Base-by-base conservation (phyloP, 2,329 filamentous ascomycete species). In the Phyllosticta ampelicida region DNA sequence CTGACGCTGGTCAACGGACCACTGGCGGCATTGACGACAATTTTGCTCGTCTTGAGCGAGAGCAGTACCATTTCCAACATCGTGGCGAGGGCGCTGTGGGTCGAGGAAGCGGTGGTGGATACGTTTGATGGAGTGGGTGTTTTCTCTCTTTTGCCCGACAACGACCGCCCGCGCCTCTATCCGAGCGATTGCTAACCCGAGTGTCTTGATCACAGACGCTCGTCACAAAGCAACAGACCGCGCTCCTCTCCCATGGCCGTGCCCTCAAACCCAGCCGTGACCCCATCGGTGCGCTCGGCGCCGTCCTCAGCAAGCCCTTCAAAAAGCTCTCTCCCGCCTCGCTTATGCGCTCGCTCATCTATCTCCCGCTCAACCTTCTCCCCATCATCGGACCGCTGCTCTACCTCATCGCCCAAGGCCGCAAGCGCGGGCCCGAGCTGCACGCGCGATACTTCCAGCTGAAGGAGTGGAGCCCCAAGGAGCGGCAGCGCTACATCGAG, bases 351-450 rank as follows among this genome's bases (percentile, higher is more conserved):
- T 92, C 92, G 66, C 69, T 95, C 62, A 82, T 96, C 74, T 94
- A 95, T 69, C 78, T 96, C 49, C 91, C 92, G 10, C 79, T 97
- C 61, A 97, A 96, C 75, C 90, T 96, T 69, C 90, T 97, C 55
- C 92, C 92, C 0, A 80, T 96, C 0, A 82, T 96, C 18, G 92
- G 92, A 5, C 96, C 91, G 0, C 75, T 85, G 8, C 75, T 90
- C 4, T 97, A 95, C 71, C 80, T 96, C 30, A 70, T 87, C 26
- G 70, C 95, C 16, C 90, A 96, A 71, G 76, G 74, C 18, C 71
- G 71, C 65, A 76, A 75, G 60, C 69, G 74, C 23, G 83, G 80
- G 2, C 82, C 83, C 48, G 74, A 74, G 0, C 76, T 77, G 44
- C 79, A 83, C 67, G 69, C 71, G 3, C 71, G 94, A 73, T 96